phyloP scores from a whole-genome alignment of 1,284 basidiomycete genomes.

The Cutaneotrichosporon cavernicola region DNA sequence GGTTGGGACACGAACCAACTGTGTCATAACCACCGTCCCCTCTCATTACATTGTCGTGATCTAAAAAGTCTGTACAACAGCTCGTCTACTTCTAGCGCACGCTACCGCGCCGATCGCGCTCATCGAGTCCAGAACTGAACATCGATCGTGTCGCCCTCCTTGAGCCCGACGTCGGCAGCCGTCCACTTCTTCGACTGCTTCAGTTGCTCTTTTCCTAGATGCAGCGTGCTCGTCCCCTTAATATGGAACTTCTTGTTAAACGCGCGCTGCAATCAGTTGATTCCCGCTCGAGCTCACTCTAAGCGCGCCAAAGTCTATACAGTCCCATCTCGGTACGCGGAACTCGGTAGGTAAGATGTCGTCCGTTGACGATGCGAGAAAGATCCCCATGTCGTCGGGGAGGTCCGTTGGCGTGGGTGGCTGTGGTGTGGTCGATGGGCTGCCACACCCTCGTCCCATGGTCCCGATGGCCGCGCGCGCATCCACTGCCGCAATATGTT shows the following conservation, averaged over 20 bases:
- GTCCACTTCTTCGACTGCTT: slow-evolving; percentile 1
- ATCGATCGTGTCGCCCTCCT: neutral
- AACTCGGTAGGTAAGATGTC: neutral
- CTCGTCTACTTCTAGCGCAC: neutral
- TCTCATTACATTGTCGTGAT: neutral
- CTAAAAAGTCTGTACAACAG: neutral
- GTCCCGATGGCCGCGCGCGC: neutral
- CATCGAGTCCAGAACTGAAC: neutral
- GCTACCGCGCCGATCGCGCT: neutral
- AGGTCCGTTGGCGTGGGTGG: neutral
- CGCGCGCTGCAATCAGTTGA: neutral
- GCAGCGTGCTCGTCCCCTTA: neutral
- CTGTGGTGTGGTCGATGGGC: neutral
- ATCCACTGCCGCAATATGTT: neutral
- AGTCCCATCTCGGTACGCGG: neutral
- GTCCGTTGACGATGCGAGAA: neutral
- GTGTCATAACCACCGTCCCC: neutral
- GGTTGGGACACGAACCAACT: neutral
- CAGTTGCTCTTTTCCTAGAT: neutral
- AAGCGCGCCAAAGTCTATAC: neutral
- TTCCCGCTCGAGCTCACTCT: neutral
- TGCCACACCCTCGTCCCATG: neutral
- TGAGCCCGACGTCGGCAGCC: neutral
- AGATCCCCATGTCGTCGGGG: neutral
- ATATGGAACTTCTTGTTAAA: neutral